A percentile compares a stretch with the other conserved stretches of the same genome.
Evolutionary conservation across 805 yeast genomes (phyloP).

Genomic region (Cyberlindnera maritima): DNA sequence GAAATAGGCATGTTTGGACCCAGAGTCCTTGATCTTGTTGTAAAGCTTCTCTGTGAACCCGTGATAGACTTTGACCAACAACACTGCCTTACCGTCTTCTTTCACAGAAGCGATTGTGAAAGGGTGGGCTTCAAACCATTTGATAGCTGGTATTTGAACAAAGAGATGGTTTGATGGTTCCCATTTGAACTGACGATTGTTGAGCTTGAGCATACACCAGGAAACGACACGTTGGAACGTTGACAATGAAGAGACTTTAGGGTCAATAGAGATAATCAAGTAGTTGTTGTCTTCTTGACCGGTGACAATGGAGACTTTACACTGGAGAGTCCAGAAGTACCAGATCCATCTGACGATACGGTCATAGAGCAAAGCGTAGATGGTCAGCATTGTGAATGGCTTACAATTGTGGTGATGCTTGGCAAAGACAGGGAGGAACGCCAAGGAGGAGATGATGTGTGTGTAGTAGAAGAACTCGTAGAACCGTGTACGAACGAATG

Average conservation of each 20-base stretch:
- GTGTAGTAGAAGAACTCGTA: slow-evolving; percentile 25
- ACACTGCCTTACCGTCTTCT: slow-evolving; percentile 5
- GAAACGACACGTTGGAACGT: neutral
- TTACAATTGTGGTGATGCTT: slow-evolving; percentile 27
- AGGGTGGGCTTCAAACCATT: slow-evolving; percentile 26
- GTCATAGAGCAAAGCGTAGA: slow-evolving; percentile 18
- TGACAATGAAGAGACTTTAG: slow-evolving; percentile 2
- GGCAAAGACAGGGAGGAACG: slow-evolving; percentile 26
- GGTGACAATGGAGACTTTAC: slow-evolving; percentile 5
- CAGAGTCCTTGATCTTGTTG: slow-evolving; percentile 4
- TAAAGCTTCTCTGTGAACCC: slow-evolving; percentile 26
- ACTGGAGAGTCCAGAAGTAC: slow-evolving; percentile 19
- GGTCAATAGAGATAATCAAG: slow-evolving; percentile 16
- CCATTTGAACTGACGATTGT: slow-evolving; percentile 16
- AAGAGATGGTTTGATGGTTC: slow-evolving; percentile 26
- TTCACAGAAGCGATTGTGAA: slow-evolving; percentile 27
- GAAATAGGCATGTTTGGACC: slow-evolving; percentile 2
- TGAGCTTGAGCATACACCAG: slow-evolving; percentile 9
- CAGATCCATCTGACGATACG: slow-evolving; percentile 17
- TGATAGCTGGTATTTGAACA: slow-evolving; percentile 22
- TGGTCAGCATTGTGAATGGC: slow-evolving; percentile 22
- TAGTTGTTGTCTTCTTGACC: slow-evolving; percentile 9
- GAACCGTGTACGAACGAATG: slow-evolving; percentile 13
- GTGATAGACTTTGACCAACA: slow-evolving; percentile 21
- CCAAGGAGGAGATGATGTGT: slow-evolving; percentile 18